Percentiles rank a stretch among this genome's conserved stretches.
phyloP scores from a whole-genome alignment of 441 rosid species.

The Omphalea diandra region DNA sequence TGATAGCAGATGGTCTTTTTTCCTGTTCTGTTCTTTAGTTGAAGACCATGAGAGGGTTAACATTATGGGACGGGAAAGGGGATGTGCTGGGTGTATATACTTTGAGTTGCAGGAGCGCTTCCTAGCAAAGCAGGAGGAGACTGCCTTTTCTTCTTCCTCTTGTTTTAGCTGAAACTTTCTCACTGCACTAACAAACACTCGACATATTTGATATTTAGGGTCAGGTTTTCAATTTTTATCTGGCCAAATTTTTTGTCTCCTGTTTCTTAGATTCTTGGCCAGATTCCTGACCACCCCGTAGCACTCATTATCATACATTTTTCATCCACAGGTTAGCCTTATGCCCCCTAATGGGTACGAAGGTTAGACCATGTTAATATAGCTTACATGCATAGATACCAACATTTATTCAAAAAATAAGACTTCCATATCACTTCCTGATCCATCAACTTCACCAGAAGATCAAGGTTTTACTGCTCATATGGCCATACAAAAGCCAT shows the following conservation, averaged over 20 bases:
- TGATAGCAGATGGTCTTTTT: slow-evolving; percentile 7
- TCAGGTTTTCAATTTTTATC: neutral
- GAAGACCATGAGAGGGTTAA: neutral
- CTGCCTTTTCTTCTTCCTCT: neutral
- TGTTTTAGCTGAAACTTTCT: neutral
- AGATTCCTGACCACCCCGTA: neutral
- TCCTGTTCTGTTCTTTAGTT: neutral
- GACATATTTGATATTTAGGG: neutral
- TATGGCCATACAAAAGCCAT: no score
- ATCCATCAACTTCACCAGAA: no score
- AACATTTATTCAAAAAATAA: no score
- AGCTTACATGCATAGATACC: no score
- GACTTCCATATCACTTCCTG: no score
- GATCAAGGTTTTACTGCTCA: no score
- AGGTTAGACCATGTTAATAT: no score
- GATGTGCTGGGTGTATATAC: neutral
- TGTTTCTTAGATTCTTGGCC: no score
- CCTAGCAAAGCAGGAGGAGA: slow-evolving; percentile 11
- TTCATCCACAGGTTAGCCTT: no score
- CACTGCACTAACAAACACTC: neutral
- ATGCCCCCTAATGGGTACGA: no score
- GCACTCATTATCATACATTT: neutral
- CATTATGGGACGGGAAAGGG: no score
- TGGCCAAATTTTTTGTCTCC: no score
- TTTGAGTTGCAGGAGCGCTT: neutral